phyloP scores from a whole-genome alignment of 2,329 filamentous ascomycete species.

The Aspergillus oerlinghausenensis region DNA sequence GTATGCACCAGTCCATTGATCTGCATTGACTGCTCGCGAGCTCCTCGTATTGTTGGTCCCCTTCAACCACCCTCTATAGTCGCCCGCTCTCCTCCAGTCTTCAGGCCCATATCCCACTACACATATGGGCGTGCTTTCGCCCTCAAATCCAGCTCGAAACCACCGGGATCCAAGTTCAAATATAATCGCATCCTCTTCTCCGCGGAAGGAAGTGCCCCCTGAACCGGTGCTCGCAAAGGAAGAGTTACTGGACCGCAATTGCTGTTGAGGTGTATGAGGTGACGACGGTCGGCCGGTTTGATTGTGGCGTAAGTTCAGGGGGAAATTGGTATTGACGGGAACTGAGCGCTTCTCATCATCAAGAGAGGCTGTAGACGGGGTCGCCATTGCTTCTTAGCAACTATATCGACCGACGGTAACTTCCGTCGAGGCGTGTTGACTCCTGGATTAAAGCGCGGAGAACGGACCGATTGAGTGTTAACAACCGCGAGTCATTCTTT shows the following conservation, averaged over 20 bases:
- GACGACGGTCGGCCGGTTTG: conserved; percentile 37
- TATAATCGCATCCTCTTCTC: conserved; percentile 80
- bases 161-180: conserved; percentile 78
- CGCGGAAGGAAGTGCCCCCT: conserved; percentile 53
- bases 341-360: conserved; percentile 22
- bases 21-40: conserved; percentile 23
- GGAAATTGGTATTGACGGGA: conserved; percentile 13
- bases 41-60: conserved; percentile 44
- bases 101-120: conserved; percentile 69
- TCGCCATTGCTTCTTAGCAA: conserved; percentile 16
- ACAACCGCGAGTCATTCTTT: conserved; percentile 7
- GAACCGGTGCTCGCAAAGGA: conserved; percentile 54
- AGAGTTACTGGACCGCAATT: conserved; percentile 46
- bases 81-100: conserved; percentile 70
- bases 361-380: conserved; percentile 15
- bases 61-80: conserved; percentile 68
- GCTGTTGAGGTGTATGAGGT: conserved; percentile 57
- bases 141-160: conserved; percentile 79
- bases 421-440: neutral
- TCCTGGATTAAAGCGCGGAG: conserved; percentile 11
- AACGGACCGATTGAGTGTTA: conserved; percentile 2
- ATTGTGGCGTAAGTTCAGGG: conserved; percentile 27
- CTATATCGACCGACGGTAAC: neutral
- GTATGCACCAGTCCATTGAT: conserved; percentile 45
- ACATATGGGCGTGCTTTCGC: conserved; percentile 71